A percentile compares a stretch with the other conserved stretches of the same genome.
Conservation (phyloP, 2,329 filamentous ascomycete species). For the Pyricularia grisea region DNA sequence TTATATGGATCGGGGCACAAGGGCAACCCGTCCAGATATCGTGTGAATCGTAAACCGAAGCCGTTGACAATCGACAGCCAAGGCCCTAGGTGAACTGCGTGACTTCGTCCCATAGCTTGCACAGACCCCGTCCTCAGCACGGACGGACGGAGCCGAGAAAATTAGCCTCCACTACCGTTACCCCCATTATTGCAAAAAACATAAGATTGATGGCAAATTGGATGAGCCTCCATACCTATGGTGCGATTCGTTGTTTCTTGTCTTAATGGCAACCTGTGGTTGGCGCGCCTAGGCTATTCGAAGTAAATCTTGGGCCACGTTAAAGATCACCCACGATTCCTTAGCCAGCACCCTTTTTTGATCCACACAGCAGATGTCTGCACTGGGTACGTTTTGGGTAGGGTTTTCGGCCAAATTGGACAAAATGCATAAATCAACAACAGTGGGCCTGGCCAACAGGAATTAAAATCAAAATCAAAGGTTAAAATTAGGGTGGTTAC, state of each 20-base stretch:
- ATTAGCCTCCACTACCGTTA: background rate
- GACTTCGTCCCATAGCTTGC: background rate
- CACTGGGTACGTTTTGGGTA: too few relatives aligned
- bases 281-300: background rate
- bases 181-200: background rate
- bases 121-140: background rate
- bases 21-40: background rate
- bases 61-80: background rate
- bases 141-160: background rate
- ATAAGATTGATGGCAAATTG: background rate
- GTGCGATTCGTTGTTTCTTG: background rate
- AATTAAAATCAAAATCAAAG: too few relatives aligned
- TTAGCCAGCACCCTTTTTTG: too few relatives aligned
- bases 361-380: too few relatives aligned
- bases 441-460: too few relatives aligned
- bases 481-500: too few relatives aligned
- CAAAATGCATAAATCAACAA: too few relatives aligned
- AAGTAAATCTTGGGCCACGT: too few relatives aligned
- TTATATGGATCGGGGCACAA: background rate
- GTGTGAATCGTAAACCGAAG: background rate
- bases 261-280: background rate
- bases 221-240: background rate
- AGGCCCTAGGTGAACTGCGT: too few relatives aligned
- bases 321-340: too few relatives aligned
- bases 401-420: too few relatives aligned